A percentile compares a stretch with the other conserved stretches of the same genome.
phyloP scores from a whole-genome alignment of 495 filamentous ascomycete species.

The Aspergillus mulundensis region DNA sequence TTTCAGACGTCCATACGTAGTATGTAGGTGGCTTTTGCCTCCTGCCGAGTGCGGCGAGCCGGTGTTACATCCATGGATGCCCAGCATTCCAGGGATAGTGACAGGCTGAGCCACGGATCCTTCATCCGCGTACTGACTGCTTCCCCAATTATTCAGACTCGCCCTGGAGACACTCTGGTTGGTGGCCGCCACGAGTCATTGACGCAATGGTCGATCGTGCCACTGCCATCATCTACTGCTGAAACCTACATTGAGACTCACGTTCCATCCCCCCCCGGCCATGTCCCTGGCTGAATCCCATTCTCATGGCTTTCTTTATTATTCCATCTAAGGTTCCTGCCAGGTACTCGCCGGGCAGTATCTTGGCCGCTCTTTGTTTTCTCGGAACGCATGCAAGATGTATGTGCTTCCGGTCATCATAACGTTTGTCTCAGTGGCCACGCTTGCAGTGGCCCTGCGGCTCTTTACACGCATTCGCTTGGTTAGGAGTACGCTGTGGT shows the following conservation, averaged over 20 bases:
- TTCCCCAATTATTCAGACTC: not conserved
- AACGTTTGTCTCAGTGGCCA: slow-evolving; percentile 23
- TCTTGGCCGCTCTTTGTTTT: not conserved
- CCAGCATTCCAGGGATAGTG: not conserved
- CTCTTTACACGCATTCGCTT: slow-evolving; percentile 30
- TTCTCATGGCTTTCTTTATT: not conserved
- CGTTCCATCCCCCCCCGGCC: not conserved
- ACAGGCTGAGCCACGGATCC: not conserved
- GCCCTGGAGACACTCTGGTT: not conserved
- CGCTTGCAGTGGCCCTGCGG: slow-evolving; percentile 28
- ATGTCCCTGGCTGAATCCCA: not conserved
- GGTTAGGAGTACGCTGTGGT: slow-evolving; percentile 29
- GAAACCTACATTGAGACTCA: not conserved
- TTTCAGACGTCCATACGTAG: too few species aligned
- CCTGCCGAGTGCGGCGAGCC: not conserved
- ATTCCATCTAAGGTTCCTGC: not conserved
- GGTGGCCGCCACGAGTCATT: slow-evolving; percentile 13
- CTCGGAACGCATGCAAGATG: slow-evolving; percentile 16
- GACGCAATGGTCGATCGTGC: slow-evolving; percentile 24
- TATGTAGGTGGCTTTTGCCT: not conserved
- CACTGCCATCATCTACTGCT: not conserved
- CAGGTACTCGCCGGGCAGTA: not conserved
- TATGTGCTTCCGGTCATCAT: slow-evolving; percentile 20
- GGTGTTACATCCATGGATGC: not conserved
- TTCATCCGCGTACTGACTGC: not conserved